Conservation (phyloP, 306 rosid species). For the Pyrus pyrifolia region DNA sequence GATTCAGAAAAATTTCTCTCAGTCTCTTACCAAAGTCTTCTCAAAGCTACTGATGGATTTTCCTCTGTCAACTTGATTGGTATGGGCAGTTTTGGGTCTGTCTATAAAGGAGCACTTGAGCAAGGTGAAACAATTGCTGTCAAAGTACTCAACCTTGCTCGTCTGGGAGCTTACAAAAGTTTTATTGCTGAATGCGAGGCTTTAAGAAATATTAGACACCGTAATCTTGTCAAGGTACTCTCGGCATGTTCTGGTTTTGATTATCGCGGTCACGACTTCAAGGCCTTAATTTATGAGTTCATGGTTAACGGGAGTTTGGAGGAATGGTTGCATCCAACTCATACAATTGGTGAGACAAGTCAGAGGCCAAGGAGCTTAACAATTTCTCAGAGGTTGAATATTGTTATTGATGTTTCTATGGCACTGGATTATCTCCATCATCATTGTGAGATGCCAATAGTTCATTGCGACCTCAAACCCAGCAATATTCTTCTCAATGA, state of each 20-base stretch:
- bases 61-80: conserved; percentile 24
- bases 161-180: conserved; percentile 29
- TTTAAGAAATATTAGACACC: conserved; percentile 18
- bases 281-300: conserved; percentile 32
- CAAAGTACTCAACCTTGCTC: conserved; percentile 32
- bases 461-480: conserved; percentile 33
- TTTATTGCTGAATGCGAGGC: conserved; percentile 35
- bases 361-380: conserved; percentile 5
- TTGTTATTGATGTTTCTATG: conserved; percentile 25
- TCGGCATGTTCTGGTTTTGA: conserved; percentile 19
- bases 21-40: conserved; percentile 1
- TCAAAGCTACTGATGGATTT: conserved; percentile 6
- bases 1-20: neutral
- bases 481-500: conserved; percentile 20
- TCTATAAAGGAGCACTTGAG: conserved; percentile 14
- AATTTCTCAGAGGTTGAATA: conserved; percentile 16
- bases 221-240: conserved; percentile 39
- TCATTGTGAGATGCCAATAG: conserved; percentile 12
- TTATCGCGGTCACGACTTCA: conserved; percentile 19
- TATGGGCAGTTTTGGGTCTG: neutral
- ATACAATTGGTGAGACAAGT: neutral
- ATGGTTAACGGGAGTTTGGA: conserved; percentile 32
- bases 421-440: conserved; percentile 35
- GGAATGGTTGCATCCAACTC: conserved; percentile 21
- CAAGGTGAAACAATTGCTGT: conserved; percentile 14